Percentiles rank a stretch among this genome's conserved stretches.
These are phyloP conservation scores for Chimonanthus salicifolius DNA, from an alignment of 164 flowering plant species.

Conservation along the genomic window DNA sequence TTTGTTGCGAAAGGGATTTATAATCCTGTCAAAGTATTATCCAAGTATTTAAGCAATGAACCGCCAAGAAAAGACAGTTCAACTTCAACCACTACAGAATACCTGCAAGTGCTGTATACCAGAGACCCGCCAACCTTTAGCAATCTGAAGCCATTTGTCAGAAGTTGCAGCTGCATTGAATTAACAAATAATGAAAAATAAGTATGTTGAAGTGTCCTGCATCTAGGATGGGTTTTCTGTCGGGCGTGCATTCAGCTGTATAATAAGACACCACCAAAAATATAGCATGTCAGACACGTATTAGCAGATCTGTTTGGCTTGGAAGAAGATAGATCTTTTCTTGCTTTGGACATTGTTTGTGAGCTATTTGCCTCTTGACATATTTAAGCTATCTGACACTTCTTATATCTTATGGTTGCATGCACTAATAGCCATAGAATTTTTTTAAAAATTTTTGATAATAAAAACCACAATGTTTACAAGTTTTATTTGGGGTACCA, in stretches of 20 bases:
- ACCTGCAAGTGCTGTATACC: slow-evolving; percentile 99
- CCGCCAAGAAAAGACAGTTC: background rate
- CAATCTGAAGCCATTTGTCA: slow-evolving; percentile 75
- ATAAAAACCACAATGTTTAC: too few species aligned
- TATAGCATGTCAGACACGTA: background rate
- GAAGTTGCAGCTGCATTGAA: slow-evolving; percentile 58
- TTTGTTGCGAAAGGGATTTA: background rate
- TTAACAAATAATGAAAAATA: background rate
- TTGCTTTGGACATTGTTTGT: background rate
- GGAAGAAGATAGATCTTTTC: background rate
- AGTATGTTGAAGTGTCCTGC: background rate
- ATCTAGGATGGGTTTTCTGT: background rate
- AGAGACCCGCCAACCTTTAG: slow-evolving; percentile 78
- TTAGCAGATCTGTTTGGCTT: background rate
- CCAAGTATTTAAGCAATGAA: background rate
- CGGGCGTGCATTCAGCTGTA: background rate
- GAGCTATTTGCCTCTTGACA: background rate
- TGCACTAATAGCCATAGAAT: background rate
- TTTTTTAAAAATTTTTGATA: too few species aligned
- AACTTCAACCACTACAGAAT: background rate
- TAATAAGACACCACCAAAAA: background rate
- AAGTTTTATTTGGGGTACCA: too few species aligned
- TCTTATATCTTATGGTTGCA: too few species aligned
- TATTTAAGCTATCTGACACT: background rate
- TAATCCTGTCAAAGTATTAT: background rate